Base-by-base conservation (phyloP, 441 rosid genomes). In the Corymbia calophylla region DNA sequence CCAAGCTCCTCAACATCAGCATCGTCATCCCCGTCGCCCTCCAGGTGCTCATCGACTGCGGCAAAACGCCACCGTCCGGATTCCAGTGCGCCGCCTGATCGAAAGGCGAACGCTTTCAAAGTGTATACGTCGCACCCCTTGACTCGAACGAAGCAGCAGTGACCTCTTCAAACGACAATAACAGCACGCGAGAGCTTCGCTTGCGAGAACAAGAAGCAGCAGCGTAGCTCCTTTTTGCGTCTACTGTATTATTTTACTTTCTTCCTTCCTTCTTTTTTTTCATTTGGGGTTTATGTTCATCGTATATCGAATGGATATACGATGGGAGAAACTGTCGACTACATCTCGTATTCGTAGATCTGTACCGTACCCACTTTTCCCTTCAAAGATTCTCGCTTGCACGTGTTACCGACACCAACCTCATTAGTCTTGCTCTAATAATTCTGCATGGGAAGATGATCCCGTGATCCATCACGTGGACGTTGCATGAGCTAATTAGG, bases 1-100 rank as follows among this genome's bases (percentile, higher is more conserved):
- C 25, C 47, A 86, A 89, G 86, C 90, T 89, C 39, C 90, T 89
- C 55, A 86, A 89, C 88, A 70, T 89, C 66, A 89, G 81, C 86
- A 19, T 89, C 68, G 68, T 89, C 68, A 39, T 89, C 62, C 90
- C 90, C 51, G 18, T 89, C 53, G 90, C 90, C 56, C 90, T 89
- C 87, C 70, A 86, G 16, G 90, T 87, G 47, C 88, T 89, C 84
- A 5, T 89, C 68, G 82, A 86, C 53, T 89, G 90, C 62, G 90
- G 90, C 21, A 89, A 89, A 29, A 86, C 88, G 39, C 60, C 88
- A 53, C 90, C 88, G 14, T 19, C 85, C 2, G 88, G 88, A 12
- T 89, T 89, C 62, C 86, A 68, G 15, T 89, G 90, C 81, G 58
- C 90, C 95, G 84, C 84, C 84, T 77, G 17, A 39, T 23, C 17